A percentile compares a stretch with the other conserved stretches of the same genome.
phyloP scores from a whole-genome alignment of 2,329 filamentous ascomycete species.

The Cladophialophora immunda region DNA sequence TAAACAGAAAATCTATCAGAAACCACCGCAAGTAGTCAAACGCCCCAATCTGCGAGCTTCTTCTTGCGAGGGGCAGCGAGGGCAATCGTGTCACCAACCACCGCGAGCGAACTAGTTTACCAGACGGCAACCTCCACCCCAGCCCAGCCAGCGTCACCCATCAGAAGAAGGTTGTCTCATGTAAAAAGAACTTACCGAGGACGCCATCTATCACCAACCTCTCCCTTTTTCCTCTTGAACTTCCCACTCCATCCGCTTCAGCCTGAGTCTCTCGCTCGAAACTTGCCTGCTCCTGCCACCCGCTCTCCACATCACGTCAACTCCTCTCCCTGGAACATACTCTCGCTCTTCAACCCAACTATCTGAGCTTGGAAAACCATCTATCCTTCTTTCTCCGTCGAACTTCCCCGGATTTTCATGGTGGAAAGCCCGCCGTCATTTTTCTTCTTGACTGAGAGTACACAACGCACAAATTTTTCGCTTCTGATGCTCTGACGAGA shows the following conservation, averaged over 20 bases:
- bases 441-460: background rate
- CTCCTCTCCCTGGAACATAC: background rate
- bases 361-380: slow-evolving; percentile 11
- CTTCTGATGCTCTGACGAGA: background rate
- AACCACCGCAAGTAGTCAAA: slow-evolving; percentile 3
- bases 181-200: slow-evolving; percentile 6
- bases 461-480: background rate
- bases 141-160: background rate
- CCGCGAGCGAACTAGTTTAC: slow-evolving; percentile 7
- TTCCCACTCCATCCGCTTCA: background rate
- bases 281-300: slow-evolving; percentile 2
- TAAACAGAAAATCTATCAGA: slow-evolving; percentile 15
- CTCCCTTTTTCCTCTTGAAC: slow-evolving; percentile 20
- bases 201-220: slow-evolving; percentile 25
- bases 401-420: slow-evolving; percentile 13
- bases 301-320: background rate
- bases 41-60: background rate
- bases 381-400: background rate
- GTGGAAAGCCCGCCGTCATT: slow-evolving; percentile 5
- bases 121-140: slow-evolving; percentile 18
- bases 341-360: slow-evolving; percentile 1
- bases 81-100: slow-evolving; percentile 26
- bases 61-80: background rate
- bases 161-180: slow-evolving; percentile 19
- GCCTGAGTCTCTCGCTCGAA: slow-evolving; percentile 7